Percentiles rank a stretch among this genome's conserved stretches.
These are phyloP conservation scores for Prinsepia uniflora DNA, from an alignment of 306 rosid genomes.

Conservation along the genomic window DNA sequence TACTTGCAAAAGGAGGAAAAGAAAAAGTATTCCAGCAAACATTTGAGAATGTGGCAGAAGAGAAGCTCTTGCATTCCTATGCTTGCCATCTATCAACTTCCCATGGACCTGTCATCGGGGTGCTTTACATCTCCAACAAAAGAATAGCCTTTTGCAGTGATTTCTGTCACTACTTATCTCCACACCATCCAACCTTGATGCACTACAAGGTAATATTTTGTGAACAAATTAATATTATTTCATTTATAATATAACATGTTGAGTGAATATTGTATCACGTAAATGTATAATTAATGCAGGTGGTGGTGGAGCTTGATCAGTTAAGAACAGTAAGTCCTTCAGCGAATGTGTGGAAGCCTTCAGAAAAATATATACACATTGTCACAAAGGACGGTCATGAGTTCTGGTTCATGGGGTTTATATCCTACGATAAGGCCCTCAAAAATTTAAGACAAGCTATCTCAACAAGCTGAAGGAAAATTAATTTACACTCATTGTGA, in stretches of 20 bases:
- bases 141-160: slow-evolving; percentile 81
- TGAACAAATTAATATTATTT: not conserved
- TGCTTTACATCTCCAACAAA: slow-evolving; percentile 51
- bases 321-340: slow-evolving; percentile 46
- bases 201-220: slow-evolving; percentile 53
- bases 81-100: slow-evolving; percentile 63
- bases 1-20: slow-evolving; percentile 55
- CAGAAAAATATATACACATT: slow-evolving; percentile 46
- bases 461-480: slow-evolving; percentile 8
- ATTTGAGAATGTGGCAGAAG: slow-evolving; percentile 50
- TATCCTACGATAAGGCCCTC: slow-evolving; percentile 67
- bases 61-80: slow-evolving; percentile 52
- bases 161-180: slow-evolving; percentile 36
- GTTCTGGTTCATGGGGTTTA: slow-evolving; percentile 70
- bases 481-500: not conserved
- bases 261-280: too few relatives aligned
- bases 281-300: slow-evolving; percentile 29
- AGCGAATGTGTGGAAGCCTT: slow-evolving; percentile 47
- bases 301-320: slow-evolving; percentile 49
- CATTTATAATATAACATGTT: too few relatives aligned
- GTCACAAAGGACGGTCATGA: slow-evolving; percentile 60
- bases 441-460: slow-evolving; percentile 41
- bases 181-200: slow-evolving; percentile 36
- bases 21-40: slow-evolving; percentile 52
- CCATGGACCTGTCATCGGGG: slow-evolving; percentile 64